Conservation (phyloP, 129 eudicot species). For the Apium graveolens region DNA sequence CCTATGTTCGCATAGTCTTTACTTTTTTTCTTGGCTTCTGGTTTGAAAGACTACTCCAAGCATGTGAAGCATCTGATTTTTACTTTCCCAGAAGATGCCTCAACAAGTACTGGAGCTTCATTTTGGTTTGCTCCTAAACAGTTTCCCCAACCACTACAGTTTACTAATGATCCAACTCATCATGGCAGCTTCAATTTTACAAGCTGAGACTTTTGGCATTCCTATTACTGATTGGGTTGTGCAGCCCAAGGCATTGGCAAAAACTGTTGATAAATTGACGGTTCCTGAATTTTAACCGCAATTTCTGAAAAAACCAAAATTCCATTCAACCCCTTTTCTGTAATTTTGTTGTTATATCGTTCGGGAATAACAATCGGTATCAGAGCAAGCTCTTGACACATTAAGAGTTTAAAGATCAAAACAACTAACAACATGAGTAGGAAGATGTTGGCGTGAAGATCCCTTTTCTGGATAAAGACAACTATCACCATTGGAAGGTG, state of each 20-base stretch:
- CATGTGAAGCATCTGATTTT: slow-evolving; percentile 81
- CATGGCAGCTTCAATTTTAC: slow-evolving; percentile 65
- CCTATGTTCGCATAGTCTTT: background rate
- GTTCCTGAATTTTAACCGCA: slow-evolving; percentile 92
- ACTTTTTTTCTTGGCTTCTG: slow-evolving; percentile 21
- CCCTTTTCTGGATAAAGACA: too few species aligned
- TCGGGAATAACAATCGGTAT: too few species aligned
- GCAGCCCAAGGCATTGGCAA: slow-evolving; percentile 53
- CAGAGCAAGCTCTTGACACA: too few species aligned
- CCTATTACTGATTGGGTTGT: slow-evolving; percentile 81
- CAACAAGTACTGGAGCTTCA: slow-evolving; percentile 86
- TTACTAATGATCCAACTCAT: slow-evolving; percentile 67
- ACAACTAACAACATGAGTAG: too few species aligned
- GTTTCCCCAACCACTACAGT: slow-evolving; percentile 73
- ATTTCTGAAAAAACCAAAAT: too few species aligned
- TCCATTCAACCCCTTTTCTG: too few species aligned
- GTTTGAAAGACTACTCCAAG: slow-evolving; percentile 81
- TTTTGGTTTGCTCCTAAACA: slow-evolving; percentile 98
- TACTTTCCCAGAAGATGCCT: slow-evolving; percentile 89
- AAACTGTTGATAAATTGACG: slow-evolving; percentile 57
- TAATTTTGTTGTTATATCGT: too few species aligned
- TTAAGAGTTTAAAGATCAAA: too few species aligned
- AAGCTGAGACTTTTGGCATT: slow-evolving; percentile 86
- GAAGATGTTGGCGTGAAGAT: too few species aligned
- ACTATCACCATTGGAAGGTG: too few species aligned